Evolutionary conservation across 1,284 basidiomycete species (phyloP), one percentile per base, ranked within the genome.

Genomic region (Exobasidium cylindrosporum): DNA sequence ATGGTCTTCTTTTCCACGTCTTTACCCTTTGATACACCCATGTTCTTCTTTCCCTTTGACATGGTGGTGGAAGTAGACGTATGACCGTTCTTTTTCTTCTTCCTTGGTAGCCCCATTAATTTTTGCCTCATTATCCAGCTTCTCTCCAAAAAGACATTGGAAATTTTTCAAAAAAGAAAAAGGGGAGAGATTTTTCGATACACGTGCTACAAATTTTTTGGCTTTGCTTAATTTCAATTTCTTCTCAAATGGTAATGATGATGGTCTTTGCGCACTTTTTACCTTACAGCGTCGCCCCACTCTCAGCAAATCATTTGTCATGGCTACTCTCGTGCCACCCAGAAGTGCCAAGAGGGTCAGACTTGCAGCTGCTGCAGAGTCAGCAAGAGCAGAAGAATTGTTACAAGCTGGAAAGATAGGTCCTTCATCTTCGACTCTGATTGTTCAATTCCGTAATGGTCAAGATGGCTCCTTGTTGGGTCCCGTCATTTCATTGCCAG

Each of bases 401-500:
- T 66, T 64, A 17, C 44, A 59, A 23, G 66, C 70, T 24, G 76
- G 74, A 3, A 61, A 72, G 45, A 66, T 77, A 44, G 70, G 72
- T 45, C 72, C 76, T 11, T 66, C 59, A 17, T 64, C 74, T 32
- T 62, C 70, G 21, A 69, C 68, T 13, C 65, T 78, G 53, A 69
- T 79, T 31, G 69, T 79, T 56, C 77, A 79, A 63, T 74, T 79
- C 58, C 69, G 68, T 24, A 73, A 73, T 6, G 72, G 68, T 44
- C 68, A 75, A 54, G 73, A 78, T 54, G 72, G 72, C 45, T 61
- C 58, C 17, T 30, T 64, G 10, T 64, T 79, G 31, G 77, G 77
- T 29, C 68, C 76, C n/a, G 66, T 72, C 31, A 73, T 79, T 62
- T 72, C 65, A 49, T 52, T 79, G 31, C 77, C 77, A 2, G 74